Evolutionary conservation across 306 rosid species (phyloP), one percentile per base, ranked within the genome.

Genomic region (Quercus glauca): DNA sequence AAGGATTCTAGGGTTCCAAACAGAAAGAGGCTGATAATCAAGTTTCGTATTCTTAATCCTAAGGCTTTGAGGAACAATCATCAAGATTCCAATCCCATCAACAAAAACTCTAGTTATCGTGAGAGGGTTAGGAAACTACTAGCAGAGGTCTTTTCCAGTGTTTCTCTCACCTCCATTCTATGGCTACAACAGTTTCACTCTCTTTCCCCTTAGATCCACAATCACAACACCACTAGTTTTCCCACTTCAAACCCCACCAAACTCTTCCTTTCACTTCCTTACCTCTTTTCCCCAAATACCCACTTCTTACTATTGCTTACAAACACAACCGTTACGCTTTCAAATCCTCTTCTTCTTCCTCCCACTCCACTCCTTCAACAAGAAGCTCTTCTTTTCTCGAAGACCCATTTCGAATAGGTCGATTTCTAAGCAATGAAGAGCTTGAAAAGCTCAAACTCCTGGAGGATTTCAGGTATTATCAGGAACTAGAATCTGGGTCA

Each of bases 401-500:
- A 20, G 91, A 87, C 80, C 87, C 97, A 28, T 85, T 89, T 70
- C 61, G 71, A n/a, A 86, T 92, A 3, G 90, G 95, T 15, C 83
- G 90, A 33, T 92, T 95, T 77, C 86, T 91, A 67, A 87, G 86
- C 78, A 79, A 84, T 80, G 78, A 80, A 3, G 99, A 95, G 80
- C 86, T 87, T 23, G 86, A 82, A 9, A 85, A 69, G 68, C 97
- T 95, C 79, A 79, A 75, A 26, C 67, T 73, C 55, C 97, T 95
- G 2, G 89, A 87, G 31, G 57, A 55, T 59, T 93, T 93, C 83
- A 18, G 73, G 15, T 92, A 90, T 69, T 79, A 55, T 15, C 81
- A 80, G 69, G 88, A 91, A 53, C 81, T 91, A 77, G 75, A 90
- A 76, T 90, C 94, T 64, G 99, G 98, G 73, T 78, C 88, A 35